These are phyloP conservation scores for Cymbopogon citratus DNA, from an alignment of 176 grass and related monocot genomes.

Conservation along the genomic window DNA sequence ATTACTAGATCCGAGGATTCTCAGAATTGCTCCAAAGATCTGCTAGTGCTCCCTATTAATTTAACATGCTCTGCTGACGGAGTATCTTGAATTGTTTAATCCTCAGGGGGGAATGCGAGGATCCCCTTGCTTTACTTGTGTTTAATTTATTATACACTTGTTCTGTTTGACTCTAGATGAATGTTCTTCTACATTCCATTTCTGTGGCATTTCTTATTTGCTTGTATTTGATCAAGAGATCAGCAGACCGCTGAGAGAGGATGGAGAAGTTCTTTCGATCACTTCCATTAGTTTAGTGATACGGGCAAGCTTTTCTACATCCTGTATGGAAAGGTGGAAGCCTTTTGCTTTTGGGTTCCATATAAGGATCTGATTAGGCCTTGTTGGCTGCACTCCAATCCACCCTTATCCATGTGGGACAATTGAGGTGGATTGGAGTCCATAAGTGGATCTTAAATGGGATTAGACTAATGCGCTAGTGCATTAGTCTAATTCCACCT, in stretches of 20 bases:
- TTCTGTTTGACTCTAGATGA: too few relatives aligned
- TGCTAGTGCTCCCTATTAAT: neutral
- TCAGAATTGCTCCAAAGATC: neutral
- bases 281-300: conserved; percentile 21
- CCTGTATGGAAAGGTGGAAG: neutral
- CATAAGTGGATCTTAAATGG: neutral
- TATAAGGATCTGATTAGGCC: neutral
- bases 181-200: neutral
- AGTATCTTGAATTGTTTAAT: conserved; percentile 12
- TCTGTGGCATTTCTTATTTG: neutral
- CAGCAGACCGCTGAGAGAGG: neutral
- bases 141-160: too few relatives aligned
- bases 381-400: neutral
- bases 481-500: too few relatives aligned
- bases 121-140: conserved; percentile 16
- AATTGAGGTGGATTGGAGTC: neutral
- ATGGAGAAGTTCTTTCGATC: neutral
- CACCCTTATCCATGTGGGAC: neutral
- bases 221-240: neutral
- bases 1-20: neutral
- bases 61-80: neutral
- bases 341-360: neutral
- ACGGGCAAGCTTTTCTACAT: neutral
- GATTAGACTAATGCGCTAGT: neutral
- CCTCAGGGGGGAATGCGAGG: neutral